These are phyloP conservation scores for Viola pubescens DNA, from an alignment of 441 rosid genomes.

Conservation along the genomic window DNA sequence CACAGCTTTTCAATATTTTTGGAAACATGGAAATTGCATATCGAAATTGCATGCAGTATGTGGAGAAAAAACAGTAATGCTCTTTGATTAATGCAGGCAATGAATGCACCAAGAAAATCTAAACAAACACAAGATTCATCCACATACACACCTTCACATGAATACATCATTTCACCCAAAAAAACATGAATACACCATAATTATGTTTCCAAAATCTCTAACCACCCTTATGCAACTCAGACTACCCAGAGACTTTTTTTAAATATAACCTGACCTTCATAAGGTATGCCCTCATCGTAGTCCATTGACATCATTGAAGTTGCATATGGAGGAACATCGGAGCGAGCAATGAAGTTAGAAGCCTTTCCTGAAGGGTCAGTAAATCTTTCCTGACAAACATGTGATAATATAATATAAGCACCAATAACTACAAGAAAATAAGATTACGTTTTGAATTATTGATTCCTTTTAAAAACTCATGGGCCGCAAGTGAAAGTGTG, in stretches of 20 bases:
- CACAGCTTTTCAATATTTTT: too few species aligned
- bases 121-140: too few species aligned
- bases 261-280: constrained; percentile 28
- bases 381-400: constrained; percentile 46
- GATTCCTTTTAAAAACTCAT: neutral
- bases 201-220: neutral
- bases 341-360: constrained; percentile 24
- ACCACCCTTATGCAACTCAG: neutral
- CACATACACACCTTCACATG: neutral
- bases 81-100: too few species aligned
- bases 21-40: too few species aligned
- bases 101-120: too few species aligned
- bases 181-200: neutral
- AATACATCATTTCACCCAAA: neutral
- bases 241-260: neutral
- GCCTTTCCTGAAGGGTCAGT: constrained; percentile 33
- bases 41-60: too few species aligned
- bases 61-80: too few species aligned
- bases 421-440: constrained; percentile 3
- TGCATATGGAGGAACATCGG: constrained; percentile 33
- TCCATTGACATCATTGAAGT: constrained; percentile 28
- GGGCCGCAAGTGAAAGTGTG: constrained; percentile 1
- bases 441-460: constrained; percentile 11
- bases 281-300: constrained; percentile 34
- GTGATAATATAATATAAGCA: constrained; percentile 13